These are phyloP conservation scores for Aspergillus sp. DNA, from an alignment of 2,329 filamentous ascomycete genomes.

Conservation along the genomic window DNA sequence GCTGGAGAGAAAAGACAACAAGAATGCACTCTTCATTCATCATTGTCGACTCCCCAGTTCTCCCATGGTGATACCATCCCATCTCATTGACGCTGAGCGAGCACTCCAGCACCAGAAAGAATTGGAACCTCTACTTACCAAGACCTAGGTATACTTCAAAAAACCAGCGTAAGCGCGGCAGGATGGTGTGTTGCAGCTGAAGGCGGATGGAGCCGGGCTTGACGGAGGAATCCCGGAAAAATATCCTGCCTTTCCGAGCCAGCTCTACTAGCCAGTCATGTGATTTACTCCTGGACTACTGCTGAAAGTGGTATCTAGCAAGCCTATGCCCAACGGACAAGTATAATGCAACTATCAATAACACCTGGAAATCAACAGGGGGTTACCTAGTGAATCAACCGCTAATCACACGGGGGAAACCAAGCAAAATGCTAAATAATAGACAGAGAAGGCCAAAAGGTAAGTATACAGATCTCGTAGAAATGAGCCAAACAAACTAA, in stretches of 20 bases:
- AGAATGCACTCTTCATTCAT: neutral
- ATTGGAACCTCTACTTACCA: neutral
- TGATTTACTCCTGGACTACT: neutral
- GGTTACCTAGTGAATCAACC: neutral
- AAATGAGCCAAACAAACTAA: constrained; percentile 19
- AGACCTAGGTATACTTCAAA: neutral
- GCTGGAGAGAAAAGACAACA: too few relatives aligned
- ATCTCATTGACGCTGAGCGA: neutral
- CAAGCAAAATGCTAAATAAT: constrained; percentile 8
- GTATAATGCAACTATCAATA: neutral
- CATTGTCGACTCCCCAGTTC: neutral
- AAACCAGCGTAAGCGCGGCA: neutral
- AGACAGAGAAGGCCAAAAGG: constrained; percentile 6
- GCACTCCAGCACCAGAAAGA: neutral
- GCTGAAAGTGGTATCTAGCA: too few relatives aligned
- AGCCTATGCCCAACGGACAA: neutral
- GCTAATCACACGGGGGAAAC: neutral
- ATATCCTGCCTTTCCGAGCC: neutral
- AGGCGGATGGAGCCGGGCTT: neutral
- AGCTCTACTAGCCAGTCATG: neutral
- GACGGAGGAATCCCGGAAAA: neutral
- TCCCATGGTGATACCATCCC: neutral
- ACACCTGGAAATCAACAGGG: neutral
- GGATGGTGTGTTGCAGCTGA: neutral
- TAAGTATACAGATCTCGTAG: constrained; percentile 10